A percentile compares a stretch with the other conserved stretches of the same genome.
These are phyloP conservation scores for Triangularia setosa DNA, from an alignment of 2,329 filamentous ascomycete species.

Conservation along the genomic window DNA sequence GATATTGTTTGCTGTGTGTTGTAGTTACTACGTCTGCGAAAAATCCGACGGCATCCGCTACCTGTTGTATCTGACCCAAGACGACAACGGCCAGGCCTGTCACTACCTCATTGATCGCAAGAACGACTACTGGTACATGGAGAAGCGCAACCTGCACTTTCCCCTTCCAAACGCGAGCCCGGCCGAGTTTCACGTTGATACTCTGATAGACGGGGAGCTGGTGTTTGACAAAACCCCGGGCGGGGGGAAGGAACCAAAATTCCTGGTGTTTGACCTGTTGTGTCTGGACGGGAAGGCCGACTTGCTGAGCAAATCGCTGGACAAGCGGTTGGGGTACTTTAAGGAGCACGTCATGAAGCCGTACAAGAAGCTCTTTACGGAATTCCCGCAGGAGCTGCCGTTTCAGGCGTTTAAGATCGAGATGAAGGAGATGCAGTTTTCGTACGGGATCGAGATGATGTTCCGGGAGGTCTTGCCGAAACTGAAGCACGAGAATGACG, in stretches of 20 bases:
- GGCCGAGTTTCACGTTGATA: slow-evolving; percentile 69
- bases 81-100: slow-evolving; percentile 58
- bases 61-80: slow-evolving; percentile 80
- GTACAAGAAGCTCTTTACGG: slow-evolving; percentile 59
- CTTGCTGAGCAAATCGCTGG: slow-evolving; percentile 72
- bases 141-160: slow-evolving; percentile 68
- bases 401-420: slow-evolving; percentile 77
- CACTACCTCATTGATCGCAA: slow-evolving; percentile 96
- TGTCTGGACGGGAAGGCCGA: slow-evolving; percentile 64
- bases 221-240: slow-evolving; percentile 74
- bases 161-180: slow-evolving; percentile 61
- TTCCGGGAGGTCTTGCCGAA: slow-evolving; percentile 80
- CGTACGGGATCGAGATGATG: slow-evolving; percentile 88
- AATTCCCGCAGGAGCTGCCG: slow-evolving; percentile 64
- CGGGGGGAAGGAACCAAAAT: slow-evolving; percentile 70
- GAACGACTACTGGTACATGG: slow-evolving; percentile 92
- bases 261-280: slow-evolving; percentile 90
- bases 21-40: slow-evolving; percentile 91
- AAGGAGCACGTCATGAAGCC: slow-evolving; percentile 71
- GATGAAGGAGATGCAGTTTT: slow-evolving; percentile 85
- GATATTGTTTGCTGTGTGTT: not conserved
- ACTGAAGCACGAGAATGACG: slow-evolving; percentile 90
- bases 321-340: slow-evolving; percentile 87
- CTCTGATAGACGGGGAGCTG: slow-evolving; percentile 87
- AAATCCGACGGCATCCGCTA: slow-evolving; percentile 97